phyloP scores from a whole-genome alignment of 192 early-diverging fungal species.

The Coemansia sp. region DNA sequence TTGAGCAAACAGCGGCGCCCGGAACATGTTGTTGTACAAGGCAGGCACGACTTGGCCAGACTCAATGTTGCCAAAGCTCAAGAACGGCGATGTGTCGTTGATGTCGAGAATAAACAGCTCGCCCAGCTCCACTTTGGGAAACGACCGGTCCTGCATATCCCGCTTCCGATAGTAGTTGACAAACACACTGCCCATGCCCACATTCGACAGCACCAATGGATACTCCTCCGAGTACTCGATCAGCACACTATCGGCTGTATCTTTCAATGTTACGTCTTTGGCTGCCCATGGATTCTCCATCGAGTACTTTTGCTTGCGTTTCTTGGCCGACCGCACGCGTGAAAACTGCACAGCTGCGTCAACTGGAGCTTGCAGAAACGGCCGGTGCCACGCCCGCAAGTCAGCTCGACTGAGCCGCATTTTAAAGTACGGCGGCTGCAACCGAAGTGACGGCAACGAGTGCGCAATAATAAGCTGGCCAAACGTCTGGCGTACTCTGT shows the following conservation, averaged over 20 bases:
- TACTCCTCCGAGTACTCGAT: constrained; percentile 97
- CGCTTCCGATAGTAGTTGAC: constrained; percentile 95
- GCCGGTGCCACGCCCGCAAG: constrained; percentile 86
- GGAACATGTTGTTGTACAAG: constrained; percentile 91
- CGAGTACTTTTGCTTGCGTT: constrained; percentile 67
- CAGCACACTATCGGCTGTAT: constrained; percentile 77
- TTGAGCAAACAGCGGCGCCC: constrained; percentile 88
- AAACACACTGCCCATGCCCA: constrained; percentile 92
- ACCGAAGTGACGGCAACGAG: constrained; percentile 78
- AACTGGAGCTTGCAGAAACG: constrained; percentile 65
- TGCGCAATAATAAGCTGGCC: constrained; percentile 85
- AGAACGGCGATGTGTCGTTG: constrained; percentile 90
- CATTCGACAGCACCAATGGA: constrained; percentile 86
- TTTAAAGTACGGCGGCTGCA: constrained; percentile 81
- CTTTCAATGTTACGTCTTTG: constrained; percentile 88
- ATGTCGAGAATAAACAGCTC: constrained; percentile 82
- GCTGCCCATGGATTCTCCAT: constrained; percentile 72
- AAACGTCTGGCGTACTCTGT: constrained; percentile 82
- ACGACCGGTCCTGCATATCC: constrained; percentile 72
- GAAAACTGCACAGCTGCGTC: constrained; percentile 68
- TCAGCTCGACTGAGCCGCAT: constrained; percentile 78
- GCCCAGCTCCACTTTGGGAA: constrained; percentile 82
- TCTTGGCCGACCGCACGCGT: constrained; percentile 69
- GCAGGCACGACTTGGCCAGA: constrained; percentile 86
- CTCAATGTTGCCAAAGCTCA: constrained; percentile 92